Evolutionary conservation across 495 filamentous ascomycete genomes (phyloP).

Genomic region (Aspergillus nidulans): DNA sequence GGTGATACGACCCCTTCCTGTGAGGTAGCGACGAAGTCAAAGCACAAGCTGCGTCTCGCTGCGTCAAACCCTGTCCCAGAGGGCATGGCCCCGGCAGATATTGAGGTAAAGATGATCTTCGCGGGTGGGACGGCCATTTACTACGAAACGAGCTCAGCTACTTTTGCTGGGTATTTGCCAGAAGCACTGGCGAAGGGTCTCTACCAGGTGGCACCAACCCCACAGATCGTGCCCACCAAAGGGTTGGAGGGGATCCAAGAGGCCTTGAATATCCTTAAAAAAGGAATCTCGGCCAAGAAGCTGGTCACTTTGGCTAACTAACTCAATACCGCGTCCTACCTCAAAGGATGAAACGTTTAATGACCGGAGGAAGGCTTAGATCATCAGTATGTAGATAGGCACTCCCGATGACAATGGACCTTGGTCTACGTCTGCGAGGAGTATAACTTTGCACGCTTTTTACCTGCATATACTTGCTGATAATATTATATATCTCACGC

Average conservation of each 20-base stretch:
- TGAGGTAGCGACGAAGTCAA: background rate
- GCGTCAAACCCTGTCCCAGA: background rate
- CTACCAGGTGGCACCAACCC: conserved; percentile 28
- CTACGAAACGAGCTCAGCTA: background rate
- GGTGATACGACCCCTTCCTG: background rate
- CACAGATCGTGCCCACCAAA: conserved; percentile 23
- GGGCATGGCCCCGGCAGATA: background rate
- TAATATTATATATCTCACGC: too few species aligned
- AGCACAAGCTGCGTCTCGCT: background rate
- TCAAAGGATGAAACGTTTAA: too few species aligned
- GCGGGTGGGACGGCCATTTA: background rate
- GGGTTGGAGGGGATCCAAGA: conserved; percentile 42
- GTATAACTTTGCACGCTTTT: too few species aligned
- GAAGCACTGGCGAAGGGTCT: conserved; percentile 22
- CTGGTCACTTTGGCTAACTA: conserved; percentile 23
- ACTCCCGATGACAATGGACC: too few species aligned
- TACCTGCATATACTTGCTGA: too few species aligned
- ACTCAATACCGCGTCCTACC: too few species aligned
- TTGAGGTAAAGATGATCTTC: conserved; percentile 9
- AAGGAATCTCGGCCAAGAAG: conserved; percentile 44
- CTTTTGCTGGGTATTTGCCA: conserved; percentile 31
- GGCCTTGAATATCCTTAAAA: conserved; percentile 32
- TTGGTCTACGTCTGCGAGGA: too few species aligned
- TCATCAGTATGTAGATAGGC: too few species aligned
- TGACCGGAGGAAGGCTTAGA: too few species aligned